Evolutionary conservation across 1,139 yeast genomes (phyloP).

Genomic region (Saccharomyces hybrid): DNA sequence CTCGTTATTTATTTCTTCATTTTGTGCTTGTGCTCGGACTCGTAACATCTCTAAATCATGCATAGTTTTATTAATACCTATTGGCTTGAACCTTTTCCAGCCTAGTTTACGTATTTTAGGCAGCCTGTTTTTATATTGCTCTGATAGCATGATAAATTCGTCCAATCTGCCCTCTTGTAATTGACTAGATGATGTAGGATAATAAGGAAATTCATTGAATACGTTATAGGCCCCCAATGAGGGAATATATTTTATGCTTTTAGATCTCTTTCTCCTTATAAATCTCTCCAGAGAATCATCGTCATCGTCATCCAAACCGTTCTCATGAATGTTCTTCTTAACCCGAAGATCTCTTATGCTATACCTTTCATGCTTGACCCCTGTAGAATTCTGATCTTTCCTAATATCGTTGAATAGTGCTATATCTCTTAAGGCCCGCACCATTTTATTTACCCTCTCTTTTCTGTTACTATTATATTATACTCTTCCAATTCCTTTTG

Average conservation of each 20-base stretch:
- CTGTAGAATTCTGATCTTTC: not conserved
- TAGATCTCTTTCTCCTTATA: conserved; percentile 3
- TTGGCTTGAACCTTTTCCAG: conserved; percentile 19
- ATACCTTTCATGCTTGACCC: not conserved
- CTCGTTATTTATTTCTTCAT: conserved; percentile 1
- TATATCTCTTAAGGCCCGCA: not conserved
- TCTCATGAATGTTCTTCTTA: not conserved
- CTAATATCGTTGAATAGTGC: not conserved
- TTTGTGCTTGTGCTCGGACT: not conserved
- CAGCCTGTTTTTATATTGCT: conserved; percentile 8
- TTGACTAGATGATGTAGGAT: conserved; percentile 5
- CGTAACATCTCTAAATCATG: conserved; percentile 11
- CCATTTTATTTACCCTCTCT: not conserved
- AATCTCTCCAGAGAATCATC: not conserved
- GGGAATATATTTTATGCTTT: conserved; percentile 10
- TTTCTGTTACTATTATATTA: not conserved
- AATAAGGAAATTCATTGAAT: conserved; percentile 10
- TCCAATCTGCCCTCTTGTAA: conserved; percentile 8
- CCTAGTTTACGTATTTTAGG: conserved; percentile 20
- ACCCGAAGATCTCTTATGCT: not conserved
- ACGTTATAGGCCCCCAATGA: conserved; percentile 16
- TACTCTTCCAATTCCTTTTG: not conserved
- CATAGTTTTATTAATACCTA: conserved; percentile 24
- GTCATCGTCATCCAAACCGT: not conserved
- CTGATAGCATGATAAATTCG: conserved; percentile 12